Conservation (phyloP, 768 basidiomycete species). For the Termitomyces bulborhizus region DNA sequence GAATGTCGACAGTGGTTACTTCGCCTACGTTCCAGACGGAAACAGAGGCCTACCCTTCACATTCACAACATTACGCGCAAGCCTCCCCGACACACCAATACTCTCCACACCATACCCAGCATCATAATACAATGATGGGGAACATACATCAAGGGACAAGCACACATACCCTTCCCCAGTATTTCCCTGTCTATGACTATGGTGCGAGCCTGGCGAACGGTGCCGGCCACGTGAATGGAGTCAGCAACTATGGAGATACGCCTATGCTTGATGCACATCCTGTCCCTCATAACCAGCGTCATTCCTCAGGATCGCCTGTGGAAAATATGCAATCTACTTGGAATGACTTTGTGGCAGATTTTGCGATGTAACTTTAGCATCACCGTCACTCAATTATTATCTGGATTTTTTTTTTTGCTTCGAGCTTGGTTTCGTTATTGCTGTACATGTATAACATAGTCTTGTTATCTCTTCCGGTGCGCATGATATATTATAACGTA, state of each 20-base stretch:
- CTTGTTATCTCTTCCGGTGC: not conserved
- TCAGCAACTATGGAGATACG: slow-evolving; percentile 17
- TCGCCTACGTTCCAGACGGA: slow-evolving; percentile 28
- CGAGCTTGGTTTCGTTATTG: not conserved
- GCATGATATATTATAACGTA: not conserved
- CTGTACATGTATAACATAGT: no score
- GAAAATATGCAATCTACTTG: slow-evolving; percentile 57
- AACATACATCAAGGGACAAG: slow-evolving; percentile 9
- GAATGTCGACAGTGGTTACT: slow-evolving; percentile 33
- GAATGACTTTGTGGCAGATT: slow-evolving; percentile 54
- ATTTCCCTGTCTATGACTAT: slow-evolving; percentile 76
- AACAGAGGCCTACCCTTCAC: slow-evolving; percentile 25
- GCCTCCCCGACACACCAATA: slow-evolving; percentile 9
- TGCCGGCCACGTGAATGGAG: slow-evolving; percentile 11
- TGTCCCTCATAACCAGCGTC: slow-evolving; percentile 27
- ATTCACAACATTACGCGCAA: slow-evolving; percentile 20
- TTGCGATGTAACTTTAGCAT: slow-evolving; percentile 25
- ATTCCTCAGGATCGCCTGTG: slow-evolving; percentile 53
- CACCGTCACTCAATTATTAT: not conserved
- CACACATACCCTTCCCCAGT: slow-evolving; percentile 46
- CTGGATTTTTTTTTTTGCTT: not conserved
- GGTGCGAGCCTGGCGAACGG: slow-evolving; percentile 28
- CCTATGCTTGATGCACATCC: slow-evolving; percentile 37
- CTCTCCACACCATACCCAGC: slow-evolving; percentile 11
- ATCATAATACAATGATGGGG: slow-evolving; percentile 15